A percentile compares a stretch with the other conserved stretches of the same genome.
Conservation (phyloP, 2,329 filamentous ascomycete genomes). For the Hirsutella thompsonii region DNA sequence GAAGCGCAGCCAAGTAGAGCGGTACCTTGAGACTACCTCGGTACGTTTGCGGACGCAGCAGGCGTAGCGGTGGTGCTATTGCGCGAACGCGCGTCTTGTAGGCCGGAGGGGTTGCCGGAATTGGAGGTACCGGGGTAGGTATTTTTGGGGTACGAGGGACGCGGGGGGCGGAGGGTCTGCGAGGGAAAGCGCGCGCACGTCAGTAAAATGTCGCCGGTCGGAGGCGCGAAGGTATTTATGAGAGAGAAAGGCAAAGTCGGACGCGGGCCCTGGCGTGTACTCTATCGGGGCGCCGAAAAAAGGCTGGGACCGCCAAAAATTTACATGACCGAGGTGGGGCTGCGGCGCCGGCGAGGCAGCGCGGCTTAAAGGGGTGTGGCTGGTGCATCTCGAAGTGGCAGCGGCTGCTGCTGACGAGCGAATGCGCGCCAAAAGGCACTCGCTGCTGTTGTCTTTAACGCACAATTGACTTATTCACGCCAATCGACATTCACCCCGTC, state of each 20-base stretch:
- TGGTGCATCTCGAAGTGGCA: conserved; percentile 3
- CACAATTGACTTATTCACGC: too few relatives aligned
- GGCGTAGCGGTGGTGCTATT: background rate
- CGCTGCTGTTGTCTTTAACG: too few relatives aligned
- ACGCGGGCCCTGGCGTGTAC: conserved; percentile 20
- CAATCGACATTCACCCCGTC: too few relatives aligned
- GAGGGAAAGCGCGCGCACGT: conserved; percentile 33
- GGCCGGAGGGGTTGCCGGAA: background rate
- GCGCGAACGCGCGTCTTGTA: too few relatives aligned
- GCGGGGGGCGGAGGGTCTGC: conserved; percentile 21
- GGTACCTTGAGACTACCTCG: conserved; percentile 1
- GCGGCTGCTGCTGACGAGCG: background rate
- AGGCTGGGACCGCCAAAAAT: conserved; percentile 19
- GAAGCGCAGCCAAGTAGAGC: background rate
- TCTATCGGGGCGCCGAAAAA: conserved; percentile 22
- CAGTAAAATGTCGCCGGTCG: conserved; percentile 28
- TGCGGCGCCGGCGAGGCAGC: conserved; percentile 1
- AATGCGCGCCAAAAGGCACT: too few relatives aligned
- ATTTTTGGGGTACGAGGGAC: conserved; percentile 10
- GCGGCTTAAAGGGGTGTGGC: conserved; percentile 2
- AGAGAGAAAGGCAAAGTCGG: conserved; percentile 23
- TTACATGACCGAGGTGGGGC: conserved; percentile 18
- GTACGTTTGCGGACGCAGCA: background rate
- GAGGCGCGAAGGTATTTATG: conserved; percentile 34
- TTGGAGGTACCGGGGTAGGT: conserved; percentile 7